Evolutionary conservation across 495 filamentous ascomycete genomes (phyloP), one percentile per base, ranked within the genome.

Genomic region (Evansstolkia leycettana): DNA sequence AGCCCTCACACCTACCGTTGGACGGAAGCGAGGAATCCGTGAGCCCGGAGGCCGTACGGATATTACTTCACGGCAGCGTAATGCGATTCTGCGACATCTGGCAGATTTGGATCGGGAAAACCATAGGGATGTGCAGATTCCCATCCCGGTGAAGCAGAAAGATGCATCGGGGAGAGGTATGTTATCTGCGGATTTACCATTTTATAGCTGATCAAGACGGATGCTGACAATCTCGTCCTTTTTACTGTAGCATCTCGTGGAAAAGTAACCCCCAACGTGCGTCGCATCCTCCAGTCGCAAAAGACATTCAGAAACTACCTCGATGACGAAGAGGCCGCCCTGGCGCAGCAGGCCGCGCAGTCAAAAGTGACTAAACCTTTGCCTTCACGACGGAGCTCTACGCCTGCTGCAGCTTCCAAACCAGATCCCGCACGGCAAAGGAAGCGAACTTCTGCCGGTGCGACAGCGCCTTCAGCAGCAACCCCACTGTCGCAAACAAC

Each of bases 251-350:
- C 45, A 39, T 54, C 55, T 17, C 50, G 60, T 40, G 48, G 50
- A 36, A 85, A 87, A 55, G 68, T 72, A 37, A 86, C 86, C 12
- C 66, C 80, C 2, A 82, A 79, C 50, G 83, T 90, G n/a, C 82
- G 84, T 44, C 82, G 82, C 50, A 90, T 95, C 44, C 65, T 94
- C n/a, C 75, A 78, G 45, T 87, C 80, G 2, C 82, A 92, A 55
- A 94, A 94, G 64, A 87, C 84, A 0, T 94, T 94, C 46, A 72
- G 76, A 27, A 92, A 95, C 57, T 81, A 95, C 49, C 72, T 95
- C 23, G 82, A 84, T 38, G 88, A 95, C 56, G 87, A 85, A 60
- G 76, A 85, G 45, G 87, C 87, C 6, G 62, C 80, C 14, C 51
- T 77, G 27, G 64, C 70, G 1, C 60, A 43, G 17, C 60, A 43